These are phyloP conservation scores for Pseudoturritis turrita DNA, from an alignment of 345 rosid species.

Conservation along the genomic window DNA sequence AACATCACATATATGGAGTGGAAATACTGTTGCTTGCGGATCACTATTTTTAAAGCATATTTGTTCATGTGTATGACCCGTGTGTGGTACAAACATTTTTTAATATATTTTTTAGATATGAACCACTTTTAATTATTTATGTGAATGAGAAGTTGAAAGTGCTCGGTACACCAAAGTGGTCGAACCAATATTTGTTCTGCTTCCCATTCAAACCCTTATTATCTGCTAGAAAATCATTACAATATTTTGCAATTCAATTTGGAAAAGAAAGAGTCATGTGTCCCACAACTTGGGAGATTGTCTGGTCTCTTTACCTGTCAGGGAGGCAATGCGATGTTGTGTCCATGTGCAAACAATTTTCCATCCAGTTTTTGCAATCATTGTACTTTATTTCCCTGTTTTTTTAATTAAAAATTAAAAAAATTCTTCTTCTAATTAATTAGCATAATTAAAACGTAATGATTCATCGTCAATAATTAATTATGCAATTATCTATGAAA, in stretches of 20 bases:
- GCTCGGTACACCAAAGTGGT: too few species aligned
- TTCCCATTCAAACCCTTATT: too few species aligned
- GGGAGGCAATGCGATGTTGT: conserved; percentile 25
- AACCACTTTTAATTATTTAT: too few species aligned
- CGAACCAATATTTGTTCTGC: too few species aligned
- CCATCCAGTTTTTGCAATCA: conserved; percentile 11
- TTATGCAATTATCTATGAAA: not conserved
- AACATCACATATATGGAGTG: too few species aligned
- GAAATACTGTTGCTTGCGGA: too few species aligned
- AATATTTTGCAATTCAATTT: not conserved
- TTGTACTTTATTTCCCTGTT: conserved; percentile 16
- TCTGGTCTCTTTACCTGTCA: conserved; percentile 26
- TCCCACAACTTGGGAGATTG: conserved; percentile 33
- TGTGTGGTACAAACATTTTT: too few species aligned
- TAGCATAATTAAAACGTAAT: not conserved
- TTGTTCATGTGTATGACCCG: too few species aligned
- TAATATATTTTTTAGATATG: too few species aligned
- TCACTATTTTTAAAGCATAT: too few species aligned
- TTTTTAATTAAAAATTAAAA: not conserved
- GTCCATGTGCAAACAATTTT: conserved; percentile 26
- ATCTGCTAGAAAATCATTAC: conserved; percentile 8
- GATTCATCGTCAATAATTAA: not conserved
- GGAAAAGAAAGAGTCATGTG: conserved; percentile 19
- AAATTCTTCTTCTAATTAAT: not conserved
- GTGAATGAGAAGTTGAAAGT: too few species aligned